A percentile compares a stretch with the other conserved stretches of the same genome.
These are phyloP conservation scores for Novymonas esmeraldas DNA, from an alignment of 208 protist genomes.

Conservation along the genomic window DNA sequence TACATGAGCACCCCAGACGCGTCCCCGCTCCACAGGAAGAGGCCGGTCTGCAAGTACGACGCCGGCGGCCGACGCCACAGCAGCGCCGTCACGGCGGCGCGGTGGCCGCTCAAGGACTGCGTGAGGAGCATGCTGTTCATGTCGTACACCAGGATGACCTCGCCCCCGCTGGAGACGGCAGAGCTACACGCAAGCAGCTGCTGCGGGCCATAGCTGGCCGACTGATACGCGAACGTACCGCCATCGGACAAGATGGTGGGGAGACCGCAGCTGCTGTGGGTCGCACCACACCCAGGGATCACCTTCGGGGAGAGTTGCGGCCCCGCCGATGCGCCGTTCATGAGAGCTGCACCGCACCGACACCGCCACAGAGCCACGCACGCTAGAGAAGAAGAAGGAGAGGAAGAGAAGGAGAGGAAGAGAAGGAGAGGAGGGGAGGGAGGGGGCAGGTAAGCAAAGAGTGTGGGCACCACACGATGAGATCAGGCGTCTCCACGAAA, in stretches of 20 bases:
- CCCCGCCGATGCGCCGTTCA: constrained; percentile 1
- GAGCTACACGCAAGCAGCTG: constrained; percentile 74
- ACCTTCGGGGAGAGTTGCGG: constrained; percentile 34
- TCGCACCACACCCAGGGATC: constrained; percentile 30
- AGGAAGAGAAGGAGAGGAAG: not conserved
- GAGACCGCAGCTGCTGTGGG: constrained; percentile 26
- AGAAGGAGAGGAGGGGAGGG: not conserved
- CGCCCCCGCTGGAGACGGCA: constrained; percentile 33
- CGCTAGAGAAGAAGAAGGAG: not conserved
- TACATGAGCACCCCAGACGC: constrained; percentile 49
- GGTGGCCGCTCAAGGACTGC: constrained; percentile 73
- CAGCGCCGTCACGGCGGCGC: constrained; percentile 55
- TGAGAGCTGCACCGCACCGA: not conserved
- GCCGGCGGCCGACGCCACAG: constrained; percentile 60
- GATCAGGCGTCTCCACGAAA: not conserved
- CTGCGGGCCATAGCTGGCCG: constrained; percentile 69
- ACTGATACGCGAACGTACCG: constrained; percentile 40
- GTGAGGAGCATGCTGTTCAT: constrained; percentile 81
- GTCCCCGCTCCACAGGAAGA: constrained; percentile 73
- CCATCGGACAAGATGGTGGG: constrained; percentile 31
- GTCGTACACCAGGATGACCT: constrained; percentile 71
- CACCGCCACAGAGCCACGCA: too few species aligned
- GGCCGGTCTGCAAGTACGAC: constrained; percentile 67
- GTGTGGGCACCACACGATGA: not conserved
- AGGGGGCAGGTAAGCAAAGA: not conserved